Conservation (phyloP, 2,329 filamentous ascomycete genomes). For the Alternaria panax region DNA sequence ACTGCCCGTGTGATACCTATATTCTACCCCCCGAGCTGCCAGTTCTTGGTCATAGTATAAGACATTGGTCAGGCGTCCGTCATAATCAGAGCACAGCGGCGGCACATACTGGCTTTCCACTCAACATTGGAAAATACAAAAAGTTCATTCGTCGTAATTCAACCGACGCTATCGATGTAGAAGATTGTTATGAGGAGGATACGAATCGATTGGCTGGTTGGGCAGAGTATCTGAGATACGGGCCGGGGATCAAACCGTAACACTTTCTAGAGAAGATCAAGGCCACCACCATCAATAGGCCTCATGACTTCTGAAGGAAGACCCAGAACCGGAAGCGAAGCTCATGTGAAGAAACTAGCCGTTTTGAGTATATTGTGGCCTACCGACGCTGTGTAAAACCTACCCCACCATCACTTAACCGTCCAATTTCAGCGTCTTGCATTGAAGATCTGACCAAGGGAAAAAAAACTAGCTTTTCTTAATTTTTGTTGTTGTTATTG, state of each 20-base stretch:
- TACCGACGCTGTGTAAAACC: no score
- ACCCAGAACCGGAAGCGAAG: no score
- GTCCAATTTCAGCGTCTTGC: neutral
- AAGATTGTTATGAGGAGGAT: neutral
- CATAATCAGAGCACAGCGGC: slow-evolving; percentile 9
- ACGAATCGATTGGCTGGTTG: neutral
- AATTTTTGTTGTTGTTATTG: neutral
- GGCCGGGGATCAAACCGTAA: no score
- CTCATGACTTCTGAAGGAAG: no score
- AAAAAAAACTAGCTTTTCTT: no score
- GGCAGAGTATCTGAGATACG: neutral
- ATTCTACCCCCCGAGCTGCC: slow-evolving; percentile 19
- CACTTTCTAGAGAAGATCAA: no score
- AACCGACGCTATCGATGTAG: neutral
- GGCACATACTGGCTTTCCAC: slow-evolving; percentile 19
- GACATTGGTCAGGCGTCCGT: slow-evolving; percentile 25
- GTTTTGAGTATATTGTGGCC: no score
- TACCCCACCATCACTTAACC: neutral
- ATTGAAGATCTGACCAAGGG: no score
- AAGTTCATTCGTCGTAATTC: slow-evolving; percentile 10
- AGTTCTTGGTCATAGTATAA: slow-evolving; percentile 22
- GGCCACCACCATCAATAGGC: no score
- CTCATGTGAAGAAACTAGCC: no score
- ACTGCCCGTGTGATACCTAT: slow-evolving; percentile 4
- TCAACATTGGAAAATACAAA: slow-evolving; percentile 19